Evolutionary conservation across 2,329 filamentous ascomycete species (phyloP).

Genomic region (Colletotrichum tofieldiae): DNA sequence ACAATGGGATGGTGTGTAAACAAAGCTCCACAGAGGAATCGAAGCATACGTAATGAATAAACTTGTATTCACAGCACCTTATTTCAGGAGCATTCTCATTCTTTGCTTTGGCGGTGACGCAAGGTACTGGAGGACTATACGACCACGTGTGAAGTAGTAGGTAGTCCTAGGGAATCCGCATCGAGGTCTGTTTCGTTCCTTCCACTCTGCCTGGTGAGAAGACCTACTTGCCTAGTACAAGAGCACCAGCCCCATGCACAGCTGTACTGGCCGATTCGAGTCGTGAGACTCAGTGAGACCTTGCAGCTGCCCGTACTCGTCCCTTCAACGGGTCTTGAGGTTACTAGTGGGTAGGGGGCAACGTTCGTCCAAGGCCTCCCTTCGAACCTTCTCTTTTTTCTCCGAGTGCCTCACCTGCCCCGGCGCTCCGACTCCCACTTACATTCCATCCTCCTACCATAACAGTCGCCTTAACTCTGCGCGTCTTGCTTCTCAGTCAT

Average conservation of each 20-base stretch:
- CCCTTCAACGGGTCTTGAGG: constrained; percentile 31
- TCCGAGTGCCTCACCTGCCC: constrained; percentile 21
- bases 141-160: background rate
- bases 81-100: background rate
- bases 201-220: constrained; percentile 4
- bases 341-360: constrained; percentile 26
- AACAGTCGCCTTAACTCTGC: constrained; percentile 37
- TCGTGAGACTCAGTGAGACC: constrained; percentile 34
- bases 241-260: constrained; percentile 28
- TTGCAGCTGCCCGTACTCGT: constrained; percentile 21
- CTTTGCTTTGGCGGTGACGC: background rate
- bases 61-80: background rate
- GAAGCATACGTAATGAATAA: too few relatives aligned
- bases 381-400: constrained; percentile 37
- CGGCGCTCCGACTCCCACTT: constrained; percentile 21
- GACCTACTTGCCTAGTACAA: constrained; percentile 3
- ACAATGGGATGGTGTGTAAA: constrained; percentile 3
- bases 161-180: background rate
- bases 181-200: constrained; percentile 11
- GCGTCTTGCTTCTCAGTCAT: constrained; percentile 28
- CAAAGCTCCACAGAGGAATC: background rate
- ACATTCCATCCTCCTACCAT: constrained; percentile 37
- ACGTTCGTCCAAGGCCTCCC: constrained; percentile 31
- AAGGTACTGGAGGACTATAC: background rate
- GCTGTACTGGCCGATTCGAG: background rate